A percentile compares a stretch with the other conserved stretches of the same genome.
Evolutionary conservation across 768 basidiomycete species (phyloP).

Genomic region (Mycena rebaudengoi): DNA sequence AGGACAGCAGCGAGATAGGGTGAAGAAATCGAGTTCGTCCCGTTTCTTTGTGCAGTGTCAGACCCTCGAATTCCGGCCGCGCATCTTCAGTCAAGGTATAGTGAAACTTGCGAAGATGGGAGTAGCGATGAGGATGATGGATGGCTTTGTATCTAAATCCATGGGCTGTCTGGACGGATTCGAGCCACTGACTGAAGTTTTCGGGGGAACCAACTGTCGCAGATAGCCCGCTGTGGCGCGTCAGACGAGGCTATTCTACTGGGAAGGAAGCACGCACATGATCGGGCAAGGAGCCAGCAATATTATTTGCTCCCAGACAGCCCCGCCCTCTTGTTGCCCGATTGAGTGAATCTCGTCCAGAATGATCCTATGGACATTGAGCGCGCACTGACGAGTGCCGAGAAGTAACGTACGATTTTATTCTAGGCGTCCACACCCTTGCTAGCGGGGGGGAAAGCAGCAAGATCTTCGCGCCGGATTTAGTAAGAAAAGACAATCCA

Average conservation of each 20-base stretch:
- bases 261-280: conserved; percentile 56
- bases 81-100: conserved; percentile 47
- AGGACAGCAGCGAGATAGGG: conserved; percentile 67
- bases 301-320: conserved; percentile 81
- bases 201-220: conserved; percentile 76
- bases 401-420: conserved; percentile 57
- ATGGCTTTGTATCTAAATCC: conserved; percentile 68
- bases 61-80: conserved; percentile 42
- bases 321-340: conserved; percentile 73
- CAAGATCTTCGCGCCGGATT: conserved; percentile 40
- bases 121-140: conserved; percentile 74
- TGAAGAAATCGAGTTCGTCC: conserved; percentile 64
- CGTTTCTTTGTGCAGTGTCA: conserved; percentile 47
- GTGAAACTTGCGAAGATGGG: conserved; percentile 74
- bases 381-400: neutral
- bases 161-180: conserved; percentile 65
- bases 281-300: conserved; percentile 75
- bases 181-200: conserved; percentile 71
- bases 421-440: conserved; percentile 64
- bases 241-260: neutral
- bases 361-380: conserved; percentile 58
- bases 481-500: neutral
- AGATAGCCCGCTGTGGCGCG: conserved; percentile 64
- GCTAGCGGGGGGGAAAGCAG: conserved; percentile 74
- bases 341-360: conserved; percentile 76